A percentile compares a stretch with the other conserved stretches of the same genome.
These are phyloP conservation scores for Saururus chinensis DNA, from an alignment of 164 flowering plant species.

Conservation along the genomic window DNA sequence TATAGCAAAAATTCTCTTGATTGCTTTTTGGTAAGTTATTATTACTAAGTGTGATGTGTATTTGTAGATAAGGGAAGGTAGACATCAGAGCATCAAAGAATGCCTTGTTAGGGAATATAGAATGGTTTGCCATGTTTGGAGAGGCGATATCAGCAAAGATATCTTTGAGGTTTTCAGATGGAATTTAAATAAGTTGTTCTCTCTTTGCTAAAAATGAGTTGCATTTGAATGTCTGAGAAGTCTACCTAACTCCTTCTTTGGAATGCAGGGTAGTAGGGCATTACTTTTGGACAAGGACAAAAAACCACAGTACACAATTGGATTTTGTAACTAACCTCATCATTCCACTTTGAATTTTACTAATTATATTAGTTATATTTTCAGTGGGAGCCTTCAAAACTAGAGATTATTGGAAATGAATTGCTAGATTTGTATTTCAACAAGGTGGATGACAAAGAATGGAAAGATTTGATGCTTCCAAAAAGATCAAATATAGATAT, in stretches of 20 bases:
- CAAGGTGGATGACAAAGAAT: conserved; percentile 49
- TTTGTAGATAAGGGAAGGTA: conserved; percentile 94
- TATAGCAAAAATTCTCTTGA: no score
- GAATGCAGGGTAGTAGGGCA: conserved; percentile 60
- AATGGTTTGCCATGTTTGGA: conserved; percentile 64
- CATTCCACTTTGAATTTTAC: background rate
- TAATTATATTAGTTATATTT: background rate
- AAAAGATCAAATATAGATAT: conserved; percentile 35
- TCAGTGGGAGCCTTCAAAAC: conserved; percentile 81
- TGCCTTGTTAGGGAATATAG: conserved; percentile 81
- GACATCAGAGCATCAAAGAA: conserved; percentile 72
- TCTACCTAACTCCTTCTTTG: no score
- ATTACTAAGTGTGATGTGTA: conserved; percentile 4
- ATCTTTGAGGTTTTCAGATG: conserved; percentile 18
- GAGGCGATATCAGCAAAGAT: conserved; percentile 55
- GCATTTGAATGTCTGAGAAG: no score
- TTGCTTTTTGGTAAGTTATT: no score
- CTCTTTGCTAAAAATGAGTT: background rate
- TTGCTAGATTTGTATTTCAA: conserved; percentile 68
- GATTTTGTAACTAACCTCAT: background rate
- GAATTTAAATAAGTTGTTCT: background rate
- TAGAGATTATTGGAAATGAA: conserved; percentile 46
- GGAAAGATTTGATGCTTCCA: conserved; percentile 73
- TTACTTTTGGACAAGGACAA: conserved; percentile 57
- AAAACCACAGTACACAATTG: conserved; percentile 12